Conservation (phyloP, 768 basidiomycete species). For the Pulveroboletus sp. region DNA sequence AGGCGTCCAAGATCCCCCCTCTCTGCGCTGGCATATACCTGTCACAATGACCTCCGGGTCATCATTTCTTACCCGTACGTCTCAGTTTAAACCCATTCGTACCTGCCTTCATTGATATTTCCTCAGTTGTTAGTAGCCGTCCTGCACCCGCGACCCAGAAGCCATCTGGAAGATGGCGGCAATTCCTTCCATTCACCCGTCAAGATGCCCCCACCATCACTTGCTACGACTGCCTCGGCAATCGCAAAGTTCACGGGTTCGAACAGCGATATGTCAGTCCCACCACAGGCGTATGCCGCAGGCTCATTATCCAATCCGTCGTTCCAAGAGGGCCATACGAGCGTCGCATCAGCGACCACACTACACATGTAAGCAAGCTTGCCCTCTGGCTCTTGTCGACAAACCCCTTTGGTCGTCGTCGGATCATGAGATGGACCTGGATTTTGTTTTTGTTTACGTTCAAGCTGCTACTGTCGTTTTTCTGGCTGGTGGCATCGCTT, state of each 20-base stretch:
- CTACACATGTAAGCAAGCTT: slow-evolving; percentile 5
- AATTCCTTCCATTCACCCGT: not conserved
- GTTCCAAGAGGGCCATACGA: not conserved
- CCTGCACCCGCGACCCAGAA: not conserved
- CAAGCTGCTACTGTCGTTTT: slow-evolving; percentile 10
- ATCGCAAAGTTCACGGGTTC: not conserved
- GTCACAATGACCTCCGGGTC: not conserved
- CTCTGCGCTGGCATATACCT: too few relatives aligned
- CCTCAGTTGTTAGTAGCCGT: not conserved
- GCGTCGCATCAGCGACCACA: not conserved
- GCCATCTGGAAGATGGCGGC: not conserved
- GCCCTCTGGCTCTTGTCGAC: slow-evolving; percentile 13
- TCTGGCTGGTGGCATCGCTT: not conserved
- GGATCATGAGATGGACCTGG: slow-evolving; percentile 5
- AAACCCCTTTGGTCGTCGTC: not conserved
- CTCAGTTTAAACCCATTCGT: not conserved
- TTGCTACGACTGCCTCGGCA: slow-evolving; percentile 6
- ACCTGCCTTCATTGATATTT: not conserved
- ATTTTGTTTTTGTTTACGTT: slow-evolving; percentile 4
- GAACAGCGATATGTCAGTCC: slow-evolving; percentile 19
- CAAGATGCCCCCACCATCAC: too few relatives aligned
- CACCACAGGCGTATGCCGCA: slow-evolving; percentile 12
- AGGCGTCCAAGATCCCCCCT: not conserved
- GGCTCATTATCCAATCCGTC: slow-evolving; percentile 10
- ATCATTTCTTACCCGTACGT: not conserved